These are phyloP conservation scores for Psilocybe sp. DNA, from an alignment of 768 basidiomycete genomes.

Conservation along the genomic window DNA sequence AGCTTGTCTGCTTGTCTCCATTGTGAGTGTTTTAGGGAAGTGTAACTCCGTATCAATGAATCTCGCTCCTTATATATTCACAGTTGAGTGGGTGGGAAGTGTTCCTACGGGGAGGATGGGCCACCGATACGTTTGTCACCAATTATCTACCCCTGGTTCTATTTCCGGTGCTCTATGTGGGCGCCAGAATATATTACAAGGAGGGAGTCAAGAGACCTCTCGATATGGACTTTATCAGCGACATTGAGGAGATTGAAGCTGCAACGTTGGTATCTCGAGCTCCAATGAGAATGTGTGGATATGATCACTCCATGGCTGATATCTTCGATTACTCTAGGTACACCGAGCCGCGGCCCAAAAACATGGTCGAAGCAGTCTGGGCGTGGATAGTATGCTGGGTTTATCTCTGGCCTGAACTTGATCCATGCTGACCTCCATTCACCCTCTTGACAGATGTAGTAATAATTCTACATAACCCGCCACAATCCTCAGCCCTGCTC, in stretches of 20 bases:
- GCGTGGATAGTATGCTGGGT: conserved; percentile 62
- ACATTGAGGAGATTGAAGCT: conserved; percentile 69
- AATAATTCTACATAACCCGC: too few relatives aligned
- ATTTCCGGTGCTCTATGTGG: conserved; percentile 75
- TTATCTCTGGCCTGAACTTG: background rate
- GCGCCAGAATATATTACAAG: conserved; percentile 53
- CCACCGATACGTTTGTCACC: conserved; percentile 70
- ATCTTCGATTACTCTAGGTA: conserved; percentile 29
- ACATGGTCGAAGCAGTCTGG: conserved; percentile 71
- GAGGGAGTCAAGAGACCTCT: conserved; percentile 40
- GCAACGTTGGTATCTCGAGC: conserved; percentile 40
- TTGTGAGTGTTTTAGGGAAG: conserved; percentile 42
- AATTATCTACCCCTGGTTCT: conserved; percentile 69
- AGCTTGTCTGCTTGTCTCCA: conserved; percentile 48
- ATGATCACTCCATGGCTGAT: background rate
- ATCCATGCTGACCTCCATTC: background rate
- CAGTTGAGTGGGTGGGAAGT: conserved; percentile 45
- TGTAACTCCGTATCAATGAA: background rate
- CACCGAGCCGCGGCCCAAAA: conserved; percentile 71
- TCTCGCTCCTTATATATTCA: background rate
- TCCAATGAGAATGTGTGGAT: background rate
- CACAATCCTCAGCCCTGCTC: too few relatives aligned
- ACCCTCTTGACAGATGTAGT: background rate
- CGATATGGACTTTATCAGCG: conserved; percentile 87
- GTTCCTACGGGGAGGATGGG: conserved; percentile 43